These are phyloP conservation scores for Coleophoma cylindrospora DNA, from an alignment of 2,329 filamentous ascomycete genomes.

Conservation along the genomic window DNA sequence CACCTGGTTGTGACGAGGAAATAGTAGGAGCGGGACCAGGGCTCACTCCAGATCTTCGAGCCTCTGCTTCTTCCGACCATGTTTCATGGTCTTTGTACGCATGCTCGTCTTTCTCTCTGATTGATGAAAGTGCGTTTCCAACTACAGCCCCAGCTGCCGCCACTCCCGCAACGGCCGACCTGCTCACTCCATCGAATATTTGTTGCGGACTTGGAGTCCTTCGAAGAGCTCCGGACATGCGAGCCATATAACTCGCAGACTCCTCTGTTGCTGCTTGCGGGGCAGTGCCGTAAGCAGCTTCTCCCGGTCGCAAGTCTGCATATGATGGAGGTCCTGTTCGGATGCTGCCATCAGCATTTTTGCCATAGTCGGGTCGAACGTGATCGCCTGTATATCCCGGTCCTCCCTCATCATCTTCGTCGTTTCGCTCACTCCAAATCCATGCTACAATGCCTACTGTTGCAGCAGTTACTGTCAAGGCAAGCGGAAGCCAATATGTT, in stretches of 20 bases:
- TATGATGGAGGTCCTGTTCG: constrained; percentile 33
- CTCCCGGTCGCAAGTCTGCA: constrained; percentile 30
- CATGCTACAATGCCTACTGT: constrained; percentile 83
- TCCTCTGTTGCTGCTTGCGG: constrained; percentile 34
- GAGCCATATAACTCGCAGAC: constrained; percentile 60
- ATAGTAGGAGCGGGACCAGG: constrained; percentile 11
- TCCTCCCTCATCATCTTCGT: constrained; percentile 58
- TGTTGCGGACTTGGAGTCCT: constrained; percentile 85
- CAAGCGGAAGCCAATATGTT: constrained; percentile 86
- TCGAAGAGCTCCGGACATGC: constrained; percentile 75
- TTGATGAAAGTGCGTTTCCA: constrained; percentile 76
- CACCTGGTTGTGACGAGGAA: constrained; percentile 5
- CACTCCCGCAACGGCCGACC: constrained; percentile 74
- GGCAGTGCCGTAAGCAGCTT: constrained; percentile 36
- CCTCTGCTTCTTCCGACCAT: constrained; percentile 86
- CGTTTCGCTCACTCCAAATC: constrained; percentile 86
- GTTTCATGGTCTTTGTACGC: constrained; percentile 82
- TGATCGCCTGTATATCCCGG: constrained; percentile 40
- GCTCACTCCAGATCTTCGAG: constrained; percentile 47
- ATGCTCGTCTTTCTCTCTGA: constrained; percentile 76
- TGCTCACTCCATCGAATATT: constrained; percentile 77
- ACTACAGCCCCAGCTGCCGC: constrained; percentile 79
- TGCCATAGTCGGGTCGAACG: constrained; percentile 25
- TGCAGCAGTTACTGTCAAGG: constrained; percentile 80
- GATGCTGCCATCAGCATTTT: constrained; percentile 23